Evolutionary conservation across 2,329 filamentous ascomycete species (phyloP).

Genomic region (Daldinia sp.): DNA sequence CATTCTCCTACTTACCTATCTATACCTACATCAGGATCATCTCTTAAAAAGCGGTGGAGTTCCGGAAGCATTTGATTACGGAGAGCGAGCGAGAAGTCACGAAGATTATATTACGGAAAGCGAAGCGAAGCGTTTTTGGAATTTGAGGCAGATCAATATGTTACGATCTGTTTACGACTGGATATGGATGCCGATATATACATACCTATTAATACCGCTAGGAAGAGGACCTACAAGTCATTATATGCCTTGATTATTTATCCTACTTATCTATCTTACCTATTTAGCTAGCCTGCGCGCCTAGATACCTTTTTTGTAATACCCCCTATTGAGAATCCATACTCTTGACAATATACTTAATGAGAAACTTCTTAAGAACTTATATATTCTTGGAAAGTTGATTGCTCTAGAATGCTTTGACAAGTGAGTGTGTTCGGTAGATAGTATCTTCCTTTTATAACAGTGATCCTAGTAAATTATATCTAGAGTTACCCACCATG

Average conservation of each 20-base stretch:
- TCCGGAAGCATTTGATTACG: not conserved
- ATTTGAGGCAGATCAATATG: not conserved
- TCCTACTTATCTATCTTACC: not conserved
- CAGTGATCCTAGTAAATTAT: too few species aligned
- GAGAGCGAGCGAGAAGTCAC: constrained; percentile 9
- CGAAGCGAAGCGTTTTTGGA: constrained; percentile 12
- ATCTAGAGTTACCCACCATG: too few species aligned
- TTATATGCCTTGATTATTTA: not conserved
- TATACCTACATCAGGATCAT: constrained; percentile 11
- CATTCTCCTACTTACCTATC: constrained; percentile 2
- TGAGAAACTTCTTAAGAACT: not conserved
- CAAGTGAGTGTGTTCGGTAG: not conserved
- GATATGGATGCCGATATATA: constrained; percentile 20
- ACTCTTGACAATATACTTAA: not conserved
- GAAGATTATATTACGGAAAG: constrained; percentile 14
- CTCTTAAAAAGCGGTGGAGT: constrained; percentile 24
- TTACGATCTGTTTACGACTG: constrained; percentile 3
- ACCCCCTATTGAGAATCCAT: not conserved
- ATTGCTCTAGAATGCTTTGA: not conserved
- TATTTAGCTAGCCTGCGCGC: constrained; percentile 1
- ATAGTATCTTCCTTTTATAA: too few species aligned
- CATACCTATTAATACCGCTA: not conserved
- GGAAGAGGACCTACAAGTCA: not conserved
- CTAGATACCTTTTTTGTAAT: constrained; percentile 21
- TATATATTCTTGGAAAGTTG: not conserved